Conservation (phyloP, 768 basidiomycete genomes). For the Tremella fuciformis region DNA sequence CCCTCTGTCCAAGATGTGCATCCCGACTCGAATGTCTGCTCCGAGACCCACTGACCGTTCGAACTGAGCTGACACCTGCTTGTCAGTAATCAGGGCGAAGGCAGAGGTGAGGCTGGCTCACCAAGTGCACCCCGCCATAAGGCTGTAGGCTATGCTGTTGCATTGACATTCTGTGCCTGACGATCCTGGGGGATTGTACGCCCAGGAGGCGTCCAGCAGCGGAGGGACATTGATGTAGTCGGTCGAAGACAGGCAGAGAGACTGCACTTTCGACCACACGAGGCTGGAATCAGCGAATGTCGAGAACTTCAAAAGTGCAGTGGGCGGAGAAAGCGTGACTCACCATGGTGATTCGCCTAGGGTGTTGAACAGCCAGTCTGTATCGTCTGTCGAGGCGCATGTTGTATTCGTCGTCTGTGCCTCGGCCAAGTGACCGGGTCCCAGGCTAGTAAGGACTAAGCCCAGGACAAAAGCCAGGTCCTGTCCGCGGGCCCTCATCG, state of each 20-base stretch:
- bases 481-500: no score
- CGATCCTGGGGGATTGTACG: conserved; percentile 26
- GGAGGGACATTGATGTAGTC: conserved; percentile 40
- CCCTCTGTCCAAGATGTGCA: conserved; percentile 6
- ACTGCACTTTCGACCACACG: conserved; percentile 41
- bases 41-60: conserved; percentile 11
- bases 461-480: no score
- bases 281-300: conserved; percentile 13
- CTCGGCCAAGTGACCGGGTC: background rate
- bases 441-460: no score
- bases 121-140: conserved; percentile 37
- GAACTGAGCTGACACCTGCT: conserved; percentile 17
- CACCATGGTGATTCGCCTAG: conserved; percentile 42
- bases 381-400: conserved; percentile 20
- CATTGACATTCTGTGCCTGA: conserved; percentile 32
- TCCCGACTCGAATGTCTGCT: conserved; percentile 6
- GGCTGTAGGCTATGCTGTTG: conserved; percentile 30
- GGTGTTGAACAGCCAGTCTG: conserved; percentile 36
- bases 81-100: no score
- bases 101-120: no score
- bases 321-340: conserved; percentile 3
- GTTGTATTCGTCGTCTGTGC: conserved; percentile 36
- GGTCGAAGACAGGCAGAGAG: conserved; percentile 29
- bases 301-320: background rate
- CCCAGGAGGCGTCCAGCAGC: conserved; percentile 25